A percentile compares a stretch with the other conserved stretches of the same genome.
phyloP scores from a whole-genome alignment of 75 land plant species.

The Cryptomeria japonica region DNA sequence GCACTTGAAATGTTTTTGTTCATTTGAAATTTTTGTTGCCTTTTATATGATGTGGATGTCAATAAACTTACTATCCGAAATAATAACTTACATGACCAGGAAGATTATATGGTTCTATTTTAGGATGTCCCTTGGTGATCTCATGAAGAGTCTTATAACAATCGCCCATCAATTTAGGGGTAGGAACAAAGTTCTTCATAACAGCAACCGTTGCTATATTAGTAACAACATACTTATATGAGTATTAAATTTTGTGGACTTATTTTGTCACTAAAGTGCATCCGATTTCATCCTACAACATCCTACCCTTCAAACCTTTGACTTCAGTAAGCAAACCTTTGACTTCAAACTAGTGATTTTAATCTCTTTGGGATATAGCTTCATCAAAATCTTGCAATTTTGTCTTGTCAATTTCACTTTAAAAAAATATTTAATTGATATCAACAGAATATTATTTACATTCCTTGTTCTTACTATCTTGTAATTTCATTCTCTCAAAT shows the following conservation, averaged over 20 bases:
- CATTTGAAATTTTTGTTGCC: neutral
- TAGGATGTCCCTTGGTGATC: neutral
- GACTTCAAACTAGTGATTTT: neutral
- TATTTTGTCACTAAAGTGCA: neutral
- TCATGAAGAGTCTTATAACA: neutral
- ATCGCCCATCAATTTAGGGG: neutral
- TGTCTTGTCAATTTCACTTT: neutral
- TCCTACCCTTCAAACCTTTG: neutral
- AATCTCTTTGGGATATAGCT: neutral
- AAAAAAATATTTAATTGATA: neutral
- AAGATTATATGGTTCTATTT: neutral
- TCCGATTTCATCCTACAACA: neutral
- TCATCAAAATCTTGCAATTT: neutral
- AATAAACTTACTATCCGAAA: neutral
- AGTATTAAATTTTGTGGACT: neutral
- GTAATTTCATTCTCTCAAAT: neutral
- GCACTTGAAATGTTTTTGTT: neutral
- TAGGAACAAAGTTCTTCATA: neutral
- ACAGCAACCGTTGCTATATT: neutral
- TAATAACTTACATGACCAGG: neutral
- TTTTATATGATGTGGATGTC: neutral
- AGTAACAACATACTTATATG: neutral
- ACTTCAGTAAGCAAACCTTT: neutral
- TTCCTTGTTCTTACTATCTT: neutral
- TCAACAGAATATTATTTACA: neutral